Evolutionary conservation across 1,139 yeast genomes (phyloP).

Genomic region (Debaryomycetaceae sp.): DNA sequence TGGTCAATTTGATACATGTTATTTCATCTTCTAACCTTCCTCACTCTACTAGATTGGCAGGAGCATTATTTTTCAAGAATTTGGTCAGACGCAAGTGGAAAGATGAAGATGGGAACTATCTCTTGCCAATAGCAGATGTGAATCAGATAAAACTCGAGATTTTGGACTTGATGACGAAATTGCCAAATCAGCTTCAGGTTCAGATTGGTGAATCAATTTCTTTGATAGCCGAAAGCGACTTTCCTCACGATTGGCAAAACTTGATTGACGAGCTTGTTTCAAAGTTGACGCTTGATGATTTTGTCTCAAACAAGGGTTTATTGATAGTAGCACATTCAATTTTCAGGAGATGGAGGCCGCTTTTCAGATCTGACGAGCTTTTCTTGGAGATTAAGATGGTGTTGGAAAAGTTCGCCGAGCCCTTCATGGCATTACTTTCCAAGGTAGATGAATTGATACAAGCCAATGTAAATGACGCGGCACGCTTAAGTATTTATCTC

Average conservation of each 20-base stretch:
- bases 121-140: conserved; percentile 61
- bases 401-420: conserved; percentile 77
- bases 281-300: conserved; percentile 61
- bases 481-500: conserved; percentile 52
- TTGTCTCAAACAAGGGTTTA: conserved; percentile 79
- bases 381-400: conserved; percentile 87
- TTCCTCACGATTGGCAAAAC: conserved; percentile 85
- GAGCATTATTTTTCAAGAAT: conserved; percentile 88
- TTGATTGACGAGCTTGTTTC: conserved; percentile 73
- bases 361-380: conserved; percentile 86
- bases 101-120: conserved; percentile 80
- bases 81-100: conserved; percentile 83
- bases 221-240: conserved; percentile 91
- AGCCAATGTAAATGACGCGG: conserved; percentile 35
- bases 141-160: conserved; percentile 70
- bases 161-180: conserved; percentile 73
- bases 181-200: conserved; percentile 72
- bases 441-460: conserved; percentile 67
- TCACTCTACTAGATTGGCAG: conserved; percentile 71
- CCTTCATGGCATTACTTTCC: conserved; percentile 66
- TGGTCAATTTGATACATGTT: conserved; percentile 70
- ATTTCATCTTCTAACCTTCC: conserved; percentile 63
- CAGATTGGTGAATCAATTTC: conserved; percentile 95
- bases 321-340: conserved; percentile 91
- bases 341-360: conserved; percentile 94